phyloP scores from a whole-genome alignment of 768 basidiomycete genomes.

The Auricularia cornea region DNA sequence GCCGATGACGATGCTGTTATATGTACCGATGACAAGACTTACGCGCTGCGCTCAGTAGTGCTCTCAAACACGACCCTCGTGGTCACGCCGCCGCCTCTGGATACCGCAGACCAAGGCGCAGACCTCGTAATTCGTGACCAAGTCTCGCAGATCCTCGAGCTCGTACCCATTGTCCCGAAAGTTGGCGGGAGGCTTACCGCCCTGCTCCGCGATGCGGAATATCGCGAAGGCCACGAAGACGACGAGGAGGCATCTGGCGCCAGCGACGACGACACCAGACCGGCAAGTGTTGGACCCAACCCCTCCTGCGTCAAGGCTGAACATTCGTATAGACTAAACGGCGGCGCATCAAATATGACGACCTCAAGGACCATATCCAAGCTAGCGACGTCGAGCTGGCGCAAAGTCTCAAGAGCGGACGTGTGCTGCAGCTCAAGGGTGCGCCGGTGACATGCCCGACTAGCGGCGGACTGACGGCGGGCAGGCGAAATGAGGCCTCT shows the following conservation, averaged over 20 bases:
- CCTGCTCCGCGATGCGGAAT: constrained; percentile 26
- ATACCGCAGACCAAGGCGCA: constrained; percentile 6
- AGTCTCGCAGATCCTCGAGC: constrained; percentile 76
- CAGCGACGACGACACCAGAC: constrained; percentile 28
- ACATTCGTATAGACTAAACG: not conserved
- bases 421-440: constrained; percentile 71
- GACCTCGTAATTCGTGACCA: constrained; percentile 65
- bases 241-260: constrained; percentile 7
- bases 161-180: constrained; percentile 68
- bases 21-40: constrained; percentile 78
- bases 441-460: constrained; percentile 8
- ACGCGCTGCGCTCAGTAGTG: constrained; percentile 71
- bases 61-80: constrained; percentile 85
- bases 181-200: constrained; percentile 24
- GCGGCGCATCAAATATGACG: constrained; percentile 44
- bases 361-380: constrained; percentile 60
- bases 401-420: constrained; percentile 52
- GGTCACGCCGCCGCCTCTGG: constrained; percentile 40
- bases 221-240: constrained; percentile 53
- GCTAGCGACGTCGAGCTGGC: constrained; percentile 74
- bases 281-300: not conserved
- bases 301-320: not conserved
- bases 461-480: constrained; percentile 2
- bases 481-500: constrained; percentile 70
- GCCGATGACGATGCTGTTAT: constrained; percentile 80